Evolutionary conservation across 2,329 filamentous ascomycete genomes (phyloP).

Genomic region (Ilyonectria destructans): DNA sequence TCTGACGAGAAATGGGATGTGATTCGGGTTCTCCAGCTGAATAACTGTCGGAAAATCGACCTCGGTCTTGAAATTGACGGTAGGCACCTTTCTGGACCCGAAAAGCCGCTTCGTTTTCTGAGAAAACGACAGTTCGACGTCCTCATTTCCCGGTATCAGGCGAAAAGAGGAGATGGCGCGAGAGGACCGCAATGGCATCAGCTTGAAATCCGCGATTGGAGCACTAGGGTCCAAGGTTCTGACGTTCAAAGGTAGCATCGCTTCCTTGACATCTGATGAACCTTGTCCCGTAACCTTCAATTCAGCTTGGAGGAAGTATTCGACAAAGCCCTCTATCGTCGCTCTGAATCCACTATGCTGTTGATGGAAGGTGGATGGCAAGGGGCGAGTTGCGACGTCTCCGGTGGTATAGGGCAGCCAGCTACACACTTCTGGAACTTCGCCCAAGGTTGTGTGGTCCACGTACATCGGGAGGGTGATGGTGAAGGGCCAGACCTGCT

Average conservation of each 20-base stretch:
- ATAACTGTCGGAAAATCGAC: constrained; percentile 49
- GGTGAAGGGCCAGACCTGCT: constrained; percentile 49
- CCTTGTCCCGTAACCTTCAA: constrained; percentile 34
- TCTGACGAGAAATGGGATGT: constrained; percentile 43
- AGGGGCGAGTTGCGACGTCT: neutral
- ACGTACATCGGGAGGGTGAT: constrained; percentile 48
- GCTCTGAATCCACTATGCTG: neutral
- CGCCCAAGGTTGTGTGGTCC: neutral
- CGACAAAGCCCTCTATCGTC: constrained; percentile 31
- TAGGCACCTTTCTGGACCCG: constrained; percentile 53
- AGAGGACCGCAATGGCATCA: neutral
- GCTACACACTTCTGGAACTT: neutral
- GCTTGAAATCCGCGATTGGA: constrained; percentile 41
- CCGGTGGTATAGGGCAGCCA: neutral
- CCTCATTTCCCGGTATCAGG: constrained; percentile 52
- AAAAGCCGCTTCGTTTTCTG: constrained; percentile 55
- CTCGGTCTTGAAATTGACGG: constrained; percentile 47
- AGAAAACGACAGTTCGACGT: constrained; percentile 50
- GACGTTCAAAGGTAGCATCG: constrained; percentile 45
- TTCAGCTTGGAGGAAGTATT: constrained; percentile 55
- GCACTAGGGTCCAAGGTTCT: constrained; percentile 12
- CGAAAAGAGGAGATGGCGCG: constrained; percentile 41
- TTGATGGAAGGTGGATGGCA: constrained; percentile 27
- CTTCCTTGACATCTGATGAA: constrained; percentile 22
- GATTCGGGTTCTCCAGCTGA: constrained; percentile 48